Conservation (phyloP, 495 filamentous ascomycete genomes). For the Penicillium robsamsonii region DNA sequence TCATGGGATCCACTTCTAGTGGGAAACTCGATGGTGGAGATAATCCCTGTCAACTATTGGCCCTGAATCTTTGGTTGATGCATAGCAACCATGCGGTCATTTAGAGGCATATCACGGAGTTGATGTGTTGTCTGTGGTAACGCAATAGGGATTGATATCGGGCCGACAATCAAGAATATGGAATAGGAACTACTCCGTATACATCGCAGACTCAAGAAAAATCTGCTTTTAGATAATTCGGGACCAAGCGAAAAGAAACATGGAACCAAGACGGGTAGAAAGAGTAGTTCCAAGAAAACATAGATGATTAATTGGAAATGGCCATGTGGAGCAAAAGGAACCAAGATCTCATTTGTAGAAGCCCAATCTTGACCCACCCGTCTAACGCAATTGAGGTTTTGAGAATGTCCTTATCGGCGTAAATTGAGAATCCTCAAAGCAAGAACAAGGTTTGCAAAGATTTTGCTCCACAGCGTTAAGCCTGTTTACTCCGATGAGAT, state of each 20-base stretch:
- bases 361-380: neutral
- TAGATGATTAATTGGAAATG: neutral
- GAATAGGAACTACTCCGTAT: neutral
- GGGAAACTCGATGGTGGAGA: neutral
- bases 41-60: neutral
- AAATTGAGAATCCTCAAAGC: neutral
- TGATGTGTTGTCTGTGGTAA: neutral
- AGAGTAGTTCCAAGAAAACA: neutral
- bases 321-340: neutral
- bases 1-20: neutral
- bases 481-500: neutral
- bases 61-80: neutral
- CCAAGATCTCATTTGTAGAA: slow-evolving; percentile 4
- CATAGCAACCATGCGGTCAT: neutral
- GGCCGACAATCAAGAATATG: neutral
- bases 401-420: slow-evolving; percentile 8
- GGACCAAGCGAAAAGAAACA: neutral
- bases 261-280: slow-evolving; percentile 4
- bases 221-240: neutral
- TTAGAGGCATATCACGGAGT: neutral
- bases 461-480: neutral
- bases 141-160: neutral
- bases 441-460: neutral
- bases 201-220: neutral
- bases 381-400: neutral